Percentiles rank a stretch among this genome's conserved stretches.
These are phyloP conservation scores for Mortierella sp. DNA, from an alignment of 371 early-diverging fungal genomes.

Conservation along the genomic window DNA sequence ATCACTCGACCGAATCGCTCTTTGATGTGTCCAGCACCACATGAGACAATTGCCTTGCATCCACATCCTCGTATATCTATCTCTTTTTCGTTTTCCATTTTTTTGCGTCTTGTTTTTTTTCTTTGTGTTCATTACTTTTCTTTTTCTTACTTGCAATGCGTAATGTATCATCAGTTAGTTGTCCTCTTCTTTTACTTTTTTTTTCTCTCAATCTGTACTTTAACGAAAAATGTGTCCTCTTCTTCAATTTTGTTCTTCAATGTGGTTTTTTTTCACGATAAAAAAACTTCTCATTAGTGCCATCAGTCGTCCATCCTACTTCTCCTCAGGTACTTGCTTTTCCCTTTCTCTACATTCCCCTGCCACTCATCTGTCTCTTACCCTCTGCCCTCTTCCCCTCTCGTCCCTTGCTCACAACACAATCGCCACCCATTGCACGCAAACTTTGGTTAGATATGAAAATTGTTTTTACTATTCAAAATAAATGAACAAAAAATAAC, in stretches of 20 bases:
- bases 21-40: too few relatives aligned
- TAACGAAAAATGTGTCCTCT: slow-evolving; percentile 3
- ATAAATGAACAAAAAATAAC: too few relatives aligned
- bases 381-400: too few relatives aligned
- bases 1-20: neutral
- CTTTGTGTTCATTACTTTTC: neutral
- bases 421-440: too few relatives aligned
- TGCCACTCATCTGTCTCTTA: too few relatives aligned
- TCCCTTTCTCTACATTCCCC: neutral
- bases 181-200: neutral
- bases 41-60: too few relatives aligned
- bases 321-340: slow-evolving; percentile 6
- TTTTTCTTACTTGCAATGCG: neutral
- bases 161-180: neutral
- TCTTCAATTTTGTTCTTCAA: neutral
- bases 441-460: too few relatives aligned
- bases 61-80: neutral
- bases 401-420: too few relatives aligned
- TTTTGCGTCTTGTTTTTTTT: neutral
- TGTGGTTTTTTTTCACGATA: neutral
- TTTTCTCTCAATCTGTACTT: slow-evolving; percentile 8
- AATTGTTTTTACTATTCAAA: too few relatives aligned
- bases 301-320: neutral
- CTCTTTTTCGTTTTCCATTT: neutral
- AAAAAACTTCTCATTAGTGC: neutral